Evolutionary conservation across 169 alveolate genomes (phyloP).

Genomic region (Plasmodium vivax): DNA sequence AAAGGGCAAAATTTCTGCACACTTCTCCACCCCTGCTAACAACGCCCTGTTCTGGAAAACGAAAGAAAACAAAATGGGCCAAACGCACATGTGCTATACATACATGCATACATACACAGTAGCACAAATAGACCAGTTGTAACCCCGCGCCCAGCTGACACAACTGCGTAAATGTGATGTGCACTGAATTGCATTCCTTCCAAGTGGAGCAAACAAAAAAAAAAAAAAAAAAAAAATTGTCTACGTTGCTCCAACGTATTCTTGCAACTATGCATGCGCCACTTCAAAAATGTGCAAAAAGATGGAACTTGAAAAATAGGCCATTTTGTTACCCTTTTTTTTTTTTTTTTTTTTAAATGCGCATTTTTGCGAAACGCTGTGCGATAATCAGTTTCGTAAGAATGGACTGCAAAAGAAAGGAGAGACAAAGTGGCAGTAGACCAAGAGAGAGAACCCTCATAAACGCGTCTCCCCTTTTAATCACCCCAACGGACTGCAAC

Average conservation of each 20-base stretch:
- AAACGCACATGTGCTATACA: background rate
- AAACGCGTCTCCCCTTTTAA: background rate
- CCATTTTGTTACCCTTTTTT: background rate
- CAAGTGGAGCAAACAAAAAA: background rate
- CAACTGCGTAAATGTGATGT: background rate
- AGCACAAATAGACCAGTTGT: background rate
- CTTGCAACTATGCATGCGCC: background rate
- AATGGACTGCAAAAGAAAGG: background rate
- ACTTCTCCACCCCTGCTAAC: background rate
- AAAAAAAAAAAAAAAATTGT: background rate
- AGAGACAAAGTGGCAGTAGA: background rate
- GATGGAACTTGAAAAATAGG: background rate
- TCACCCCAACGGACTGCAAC: background rate
- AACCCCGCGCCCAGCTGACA: background rate
- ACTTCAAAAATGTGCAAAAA: background rate
- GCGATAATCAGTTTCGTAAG: background rate
- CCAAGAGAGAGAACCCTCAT: background rate
- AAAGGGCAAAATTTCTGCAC: background rate
- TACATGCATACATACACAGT: background rate
- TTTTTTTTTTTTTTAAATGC: background rate
- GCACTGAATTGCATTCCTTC: slow-evolving; percentile 13
- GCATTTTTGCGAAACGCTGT: background rate
- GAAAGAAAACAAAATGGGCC: background rate
- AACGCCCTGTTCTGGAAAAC: background rate
- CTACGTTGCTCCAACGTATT: background rate